phyloP scores from a whole-genome alignment of 805 yeast genomes.

The Lipomyces kockii region DNA sequence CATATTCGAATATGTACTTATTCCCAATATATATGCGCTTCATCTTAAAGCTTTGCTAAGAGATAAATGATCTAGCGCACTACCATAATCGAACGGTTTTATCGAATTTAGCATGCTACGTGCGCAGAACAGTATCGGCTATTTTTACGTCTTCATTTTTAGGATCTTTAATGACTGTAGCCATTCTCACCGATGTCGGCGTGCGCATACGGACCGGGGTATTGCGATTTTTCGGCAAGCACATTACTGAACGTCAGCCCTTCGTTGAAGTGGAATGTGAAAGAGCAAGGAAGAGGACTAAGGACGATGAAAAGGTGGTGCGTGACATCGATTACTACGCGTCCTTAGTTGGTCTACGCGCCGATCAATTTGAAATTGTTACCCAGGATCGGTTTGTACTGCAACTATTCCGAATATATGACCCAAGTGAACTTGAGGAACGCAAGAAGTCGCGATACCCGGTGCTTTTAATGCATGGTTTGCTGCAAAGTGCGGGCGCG shows the following conservation, averaged over 20 bases:
- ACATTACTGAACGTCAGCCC: constrained; percentile 17
- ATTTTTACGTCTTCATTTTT: constrained; percentile 29
- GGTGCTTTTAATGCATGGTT: constrained; percentile 79
- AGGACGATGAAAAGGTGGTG: constrained; percentile 48
- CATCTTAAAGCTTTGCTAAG: background rate
- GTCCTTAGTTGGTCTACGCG: constrained; percentile 59
- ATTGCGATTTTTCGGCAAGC: background rate
- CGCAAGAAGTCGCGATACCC: constrained; percentile 56
- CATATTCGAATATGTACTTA: constrained; percentile 10
- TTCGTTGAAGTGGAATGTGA: constrained; percentile 26
- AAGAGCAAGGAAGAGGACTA: constrained; percentile 34
- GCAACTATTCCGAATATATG: constrained; percentile 64
- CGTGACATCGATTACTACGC: constrained; percentile 73
- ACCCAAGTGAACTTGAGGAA: constrained; percentile 49
- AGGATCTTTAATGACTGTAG: constrained; percentile 23
- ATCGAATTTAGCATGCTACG: constrained; percentile 12
- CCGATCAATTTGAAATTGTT: constrained; percentile 61
- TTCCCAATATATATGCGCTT: background rate
- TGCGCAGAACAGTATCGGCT: constrained; percentile 24
- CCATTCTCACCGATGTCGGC: constrained; percentile 13
- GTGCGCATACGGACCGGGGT: background rate
- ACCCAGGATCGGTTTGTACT: constrained; percentile 83
- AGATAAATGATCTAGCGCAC: constrained; percentile 10
- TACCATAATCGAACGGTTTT: constrained; percentile 13
- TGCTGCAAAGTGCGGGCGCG: constrained; percentile 85